Evolutionary conservation across 2,329 filamentous ascomycete species (phyloP).

Genomic region (Allantophomopsis cytisporea): DNA sequence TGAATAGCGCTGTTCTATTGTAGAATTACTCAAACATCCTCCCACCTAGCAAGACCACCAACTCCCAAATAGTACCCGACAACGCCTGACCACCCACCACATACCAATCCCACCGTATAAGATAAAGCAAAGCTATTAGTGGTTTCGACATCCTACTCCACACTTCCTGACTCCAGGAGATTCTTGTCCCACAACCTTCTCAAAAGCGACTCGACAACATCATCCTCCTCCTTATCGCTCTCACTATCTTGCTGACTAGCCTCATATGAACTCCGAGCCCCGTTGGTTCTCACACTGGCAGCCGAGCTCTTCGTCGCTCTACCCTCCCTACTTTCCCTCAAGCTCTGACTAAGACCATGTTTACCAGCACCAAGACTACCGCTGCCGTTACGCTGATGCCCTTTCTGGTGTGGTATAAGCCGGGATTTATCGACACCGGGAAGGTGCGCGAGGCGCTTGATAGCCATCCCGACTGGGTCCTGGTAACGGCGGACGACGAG

Average conservation of each 20-base stretch:
- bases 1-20: no score
- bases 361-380: conserved; percentile 14
- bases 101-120: no score
- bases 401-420: conserved; percentile 28
- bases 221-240: conserved; percentile 18
- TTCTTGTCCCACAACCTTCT: conserved; percentile 50
- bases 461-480: conserved; percentile 52
- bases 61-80: no score
- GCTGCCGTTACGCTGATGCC: conserved; percentile 17
- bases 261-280: neutral
- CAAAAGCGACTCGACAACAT: conserved; percentile 33
- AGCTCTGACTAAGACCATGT: conserved; percentile 25
- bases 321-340: conserved; percentile 17
- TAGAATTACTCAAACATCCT: no score
- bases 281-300: neutral
- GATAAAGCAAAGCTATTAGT: no score
- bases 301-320: conserved; percentile 3
- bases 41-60: no score
- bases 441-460: conserved; percentile 37
- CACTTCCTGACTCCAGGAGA: conserved; percentile 39
- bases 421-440: conserved; percentile 35
- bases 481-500: conserved; percentile 61
- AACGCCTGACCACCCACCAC: no score
- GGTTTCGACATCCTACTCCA: conserved; percentile 5
- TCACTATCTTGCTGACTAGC: conserved; percentile 4